A percentile compares a stretch with the other conserved stretches of the same genome.
phyloP scores from a whole-genome alignment of 208 protist species.

The Trypanosoma avium region DNA sequence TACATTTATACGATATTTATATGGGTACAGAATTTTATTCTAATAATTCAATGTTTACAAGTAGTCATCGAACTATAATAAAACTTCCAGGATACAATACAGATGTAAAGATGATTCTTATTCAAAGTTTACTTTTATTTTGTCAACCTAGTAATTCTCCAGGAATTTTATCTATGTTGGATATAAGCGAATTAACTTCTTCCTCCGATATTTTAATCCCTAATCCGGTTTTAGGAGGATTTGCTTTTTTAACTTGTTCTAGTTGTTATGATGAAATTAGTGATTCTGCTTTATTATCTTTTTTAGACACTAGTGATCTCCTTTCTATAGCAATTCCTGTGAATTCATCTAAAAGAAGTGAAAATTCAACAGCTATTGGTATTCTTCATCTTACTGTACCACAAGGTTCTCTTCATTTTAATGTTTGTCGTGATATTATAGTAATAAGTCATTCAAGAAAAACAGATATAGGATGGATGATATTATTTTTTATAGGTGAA shows the following conservation, averaged over 20 bases:
- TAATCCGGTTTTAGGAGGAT: background rate
- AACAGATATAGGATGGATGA: background rate
- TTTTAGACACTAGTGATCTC: background rate
- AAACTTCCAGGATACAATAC: constrained; percentile 6
- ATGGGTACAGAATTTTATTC: background rate
- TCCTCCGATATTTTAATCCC: background rate
- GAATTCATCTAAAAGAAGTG: background rate
- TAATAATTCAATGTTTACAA: background rate
- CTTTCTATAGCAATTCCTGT: constrained; percentile 6
- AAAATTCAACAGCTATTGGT: background rate
- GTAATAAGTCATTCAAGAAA: constrained; percentile 1
- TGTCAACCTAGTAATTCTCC: constrained; percentile 2
- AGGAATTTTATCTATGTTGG: background rate
- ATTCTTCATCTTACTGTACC: constrained; percentile 1
- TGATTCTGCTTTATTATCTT: constrained; percentile 7
- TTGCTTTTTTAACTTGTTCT: constrained; percentile 10
- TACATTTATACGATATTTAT: constrained; percentile 7
- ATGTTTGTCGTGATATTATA: constrained; percentile 4
- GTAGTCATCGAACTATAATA: constrained; percentile 1
- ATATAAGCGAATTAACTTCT: background rate
- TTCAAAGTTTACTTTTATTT: constrained; percentile 4
- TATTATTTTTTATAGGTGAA: constrained; percentile 2
- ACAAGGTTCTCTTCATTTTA: constrained; percentile 11
- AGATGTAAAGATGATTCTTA: constrained; percentile 2
- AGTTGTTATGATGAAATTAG: constrained; percentile 5